Evolutionary conservation across 768 basidiomycete genomes (phyloP).

Genomic region (Mycena capillaripes): DNA sequence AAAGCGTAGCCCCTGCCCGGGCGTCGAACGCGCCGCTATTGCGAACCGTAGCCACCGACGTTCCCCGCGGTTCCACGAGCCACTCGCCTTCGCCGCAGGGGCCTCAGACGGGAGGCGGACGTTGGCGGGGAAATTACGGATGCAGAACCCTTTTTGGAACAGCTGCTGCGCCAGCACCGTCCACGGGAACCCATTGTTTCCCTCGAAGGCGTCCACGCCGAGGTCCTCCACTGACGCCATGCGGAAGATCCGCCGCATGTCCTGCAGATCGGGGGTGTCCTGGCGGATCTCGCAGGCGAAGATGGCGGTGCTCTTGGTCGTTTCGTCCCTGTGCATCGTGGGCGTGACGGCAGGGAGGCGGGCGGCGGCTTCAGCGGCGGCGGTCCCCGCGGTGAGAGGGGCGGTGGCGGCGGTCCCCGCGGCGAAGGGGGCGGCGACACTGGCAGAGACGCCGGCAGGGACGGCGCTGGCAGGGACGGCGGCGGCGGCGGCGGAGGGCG

Average conservation of each 20-base stretch:
- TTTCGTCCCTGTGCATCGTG: neutral
- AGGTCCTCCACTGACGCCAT: neutral
- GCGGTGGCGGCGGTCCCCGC: too few species aligned
- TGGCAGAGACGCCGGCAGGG: too few species aligned
- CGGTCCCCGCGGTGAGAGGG: too few species aligned
- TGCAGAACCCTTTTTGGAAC: neutral
- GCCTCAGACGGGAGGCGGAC: neutral
- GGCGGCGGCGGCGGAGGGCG: neutral
- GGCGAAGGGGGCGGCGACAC: too few species aligned
- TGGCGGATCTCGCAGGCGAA: neutral
- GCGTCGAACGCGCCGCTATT: too few species aligned
- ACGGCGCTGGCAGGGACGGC: neutral
- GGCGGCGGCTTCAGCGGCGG: neutral
- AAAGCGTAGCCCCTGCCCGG: too few species aligned
- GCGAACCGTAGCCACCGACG: too few species aligned
- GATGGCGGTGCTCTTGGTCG: neutral
- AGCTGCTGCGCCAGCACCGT: neutral
- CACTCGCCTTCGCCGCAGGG: neutral
- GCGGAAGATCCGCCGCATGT: neutral
- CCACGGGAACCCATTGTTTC: neutral
- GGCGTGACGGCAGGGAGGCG: neutral
- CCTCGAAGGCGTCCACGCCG: neutral
- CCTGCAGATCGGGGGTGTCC: neutral
- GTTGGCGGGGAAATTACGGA: neutral
- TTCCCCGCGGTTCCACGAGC: neutral